A percentile compares a stretch with the other conserved stretches of the same genome.
Conservation (phyloP, 2,329 filamentous ascomycete genomes). For the Lasiodiplodia hormozganensis region DNA sequence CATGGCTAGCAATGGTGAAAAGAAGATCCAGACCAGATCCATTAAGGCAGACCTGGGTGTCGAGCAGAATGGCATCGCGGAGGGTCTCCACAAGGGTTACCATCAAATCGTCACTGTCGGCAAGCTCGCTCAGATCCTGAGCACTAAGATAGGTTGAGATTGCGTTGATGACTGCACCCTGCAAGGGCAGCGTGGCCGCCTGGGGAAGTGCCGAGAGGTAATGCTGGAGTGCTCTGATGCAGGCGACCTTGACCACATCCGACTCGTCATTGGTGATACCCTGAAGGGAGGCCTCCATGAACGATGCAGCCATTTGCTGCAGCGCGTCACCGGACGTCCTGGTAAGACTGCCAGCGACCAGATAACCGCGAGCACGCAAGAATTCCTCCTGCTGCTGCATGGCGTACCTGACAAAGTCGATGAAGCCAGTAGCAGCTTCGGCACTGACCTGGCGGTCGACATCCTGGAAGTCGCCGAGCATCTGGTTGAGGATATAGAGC, state of each 20-base stretch:
- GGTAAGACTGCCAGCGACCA: conserved; percentile 82
- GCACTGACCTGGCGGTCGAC: conserved; percentile 73
- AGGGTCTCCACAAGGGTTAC: conserved; percentile 89
- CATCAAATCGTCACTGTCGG: conserved; percentile 89
- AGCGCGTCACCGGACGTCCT: conserved; percentile 68
- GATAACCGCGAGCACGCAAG: conserved; percentile 83
- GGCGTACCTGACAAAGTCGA: conserved; percentile 80
- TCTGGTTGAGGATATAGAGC: conserved; percentile 83
- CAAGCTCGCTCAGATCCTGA: conserved; percentile 82
- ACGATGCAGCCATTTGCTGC: conserved; percentile 61
- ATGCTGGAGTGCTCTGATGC: conserved; percentile 83
- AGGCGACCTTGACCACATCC: conserved; percentile 90
- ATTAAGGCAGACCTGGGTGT: conserved; percentile 76
- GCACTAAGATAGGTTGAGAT: conserved; percentile 76
- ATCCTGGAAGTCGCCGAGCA: conserved; percentile 84
- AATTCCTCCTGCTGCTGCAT: conserved; percentile 76
- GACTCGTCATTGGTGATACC: conserved; percentile 77
- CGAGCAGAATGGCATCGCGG: conserved; percentile 80
- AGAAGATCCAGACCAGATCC: conserved; percentile 81
- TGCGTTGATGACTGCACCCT: conserved; percentile 66
- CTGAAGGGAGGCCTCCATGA: conserved; percentile 76
- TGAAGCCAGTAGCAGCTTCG: conserved; percentile 74
- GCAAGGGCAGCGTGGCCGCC: conserved; percentile 61
- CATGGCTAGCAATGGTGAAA: conserved; percentile 87
- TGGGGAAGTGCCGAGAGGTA: conserved; percentile 63